A percentile compares a stretch with the other conserved stretches of the same genome.
Conservation (phyloP, 2,329 filamentous ascomycete species). For the Neodidymelliopsis sp. region DNA sequence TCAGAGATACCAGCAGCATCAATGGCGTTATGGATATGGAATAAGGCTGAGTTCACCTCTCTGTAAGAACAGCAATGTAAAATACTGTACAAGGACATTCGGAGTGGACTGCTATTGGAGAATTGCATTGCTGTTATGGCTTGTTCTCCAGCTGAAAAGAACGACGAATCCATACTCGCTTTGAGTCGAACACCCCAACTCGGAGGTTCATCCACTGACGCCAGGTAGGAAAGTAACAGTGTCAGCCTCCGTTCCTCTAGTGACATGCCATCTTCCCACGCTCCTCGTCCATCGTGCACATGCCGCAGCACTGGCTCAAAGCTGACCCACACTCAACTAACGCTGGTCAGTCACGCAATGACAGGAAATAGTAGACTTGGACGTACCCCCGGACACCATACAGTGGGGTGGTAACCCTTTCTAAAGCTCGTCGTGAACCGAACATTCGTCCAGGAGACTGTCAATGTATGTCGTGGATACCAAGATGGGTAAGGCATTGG, state of each 20-base stretch:
- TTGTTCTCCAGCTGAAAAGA: background rate
- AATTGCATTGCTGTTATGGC: background rate
- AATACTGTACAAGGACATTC: constrained; percentile 2
- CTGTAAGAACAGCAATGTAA: constrained; percentile 24
- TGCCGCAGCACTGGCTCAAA: constrained; percentile 1
- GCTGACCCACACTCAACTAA: background rate
- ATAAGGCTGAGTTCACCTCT: constrained; percentile 3
- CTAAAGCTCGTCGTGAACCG: constrained; percentile 2
- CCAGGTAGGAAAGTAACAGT: too few relatives aligned
- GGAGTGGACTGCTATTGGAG: background rate
- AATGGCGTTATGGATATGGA: constrained; percentile 19
- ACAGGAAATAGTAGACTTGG: background rate
- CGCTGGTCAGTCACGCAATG: background rate
- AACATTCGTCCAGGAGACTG: background rate
- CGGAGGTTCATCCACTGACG: too few relatives aligned
- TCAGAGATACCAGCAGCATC: constrained; percentile 15
- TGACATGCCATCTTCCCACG: constrained; percentile 2
- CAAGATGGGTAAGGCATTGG: too few relatives aligned
- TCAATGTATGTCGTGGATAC: background rate
- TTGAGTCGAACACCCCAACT: too few relatives aligned
- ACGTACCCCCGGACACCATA: constrained; percentile 1
- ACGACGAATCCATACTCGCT: background rate
- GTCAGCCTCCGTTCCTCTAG: background rate
- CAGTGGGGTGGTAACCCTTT: background rate
- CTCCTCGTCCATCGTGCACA: constrained; percentile 11